phyloP scores from a whole-genome alignment of 768 basidiomycete species.

The Clathrus columnatus region DNA sequence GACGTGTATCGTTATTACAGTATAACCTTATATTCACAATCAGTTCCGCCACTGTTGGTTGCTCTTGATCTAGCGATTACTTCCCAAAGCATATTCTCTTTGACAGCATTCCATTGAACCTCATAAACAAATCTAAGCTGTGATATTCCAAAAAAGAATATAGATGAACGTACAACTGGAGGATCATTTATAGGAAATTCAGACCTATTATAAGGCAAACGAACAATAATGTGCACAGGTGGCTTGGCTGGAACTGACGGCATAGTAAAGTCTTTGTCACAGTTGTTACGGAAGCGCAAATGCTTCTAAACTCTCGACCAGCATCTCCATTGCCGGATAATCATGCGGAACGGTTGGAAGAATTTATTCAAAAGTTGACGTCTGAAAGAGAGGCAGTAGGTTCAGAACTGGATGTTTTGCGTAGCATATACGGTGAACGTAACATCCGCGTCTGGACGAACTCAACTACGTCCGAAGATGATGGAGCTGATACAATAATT shows the following conservation, averaged over 20 bases:
- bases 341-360: not conserved
- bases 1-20: not conserved
- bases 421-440: constrained; percentile 72
- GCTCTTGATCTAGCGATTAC: constrained; percentile 72
- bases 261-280: too few species aligned
- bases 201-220: constrained; percentile 71
- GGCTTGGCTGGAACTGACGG: constrained; percentile 21
- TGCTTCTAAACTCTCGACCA: constrained; percentile 4
- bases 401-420: constrained; percentile 56
- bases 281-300: not conserved
- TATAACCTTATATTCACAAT: constrained; percentile 48
- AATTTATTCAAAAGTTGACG: constrained; percentile 4
- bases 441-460: constrained; percentile 53
- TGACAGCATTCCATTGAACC: constrained; percentile 74
- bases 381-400: constrained; percentile 36
- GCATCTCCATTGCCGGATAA: not conserved
- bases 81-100: constrained; percentile 81
- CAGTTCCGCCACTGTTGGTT: constrained; percentile 62
- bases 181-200: constrained; percentile 61
- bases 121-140: constrained; percentile 32
- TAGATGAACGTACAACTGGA: constrained; percentile 45
- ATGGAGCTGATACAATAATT: constrained; percentile 27
- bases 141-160: constrained; percentile 8
- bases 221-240: constrained; percentile 63
- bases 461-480: constrained; percentile 15